A percentile compares a stretch with the other conserved stretches of the same genome.
phyloP scores from a whole-genome alignment of 225 moss, liverwort and hornwort genomes.

The Bryoerythrophyllum caledonicum region DNA sequence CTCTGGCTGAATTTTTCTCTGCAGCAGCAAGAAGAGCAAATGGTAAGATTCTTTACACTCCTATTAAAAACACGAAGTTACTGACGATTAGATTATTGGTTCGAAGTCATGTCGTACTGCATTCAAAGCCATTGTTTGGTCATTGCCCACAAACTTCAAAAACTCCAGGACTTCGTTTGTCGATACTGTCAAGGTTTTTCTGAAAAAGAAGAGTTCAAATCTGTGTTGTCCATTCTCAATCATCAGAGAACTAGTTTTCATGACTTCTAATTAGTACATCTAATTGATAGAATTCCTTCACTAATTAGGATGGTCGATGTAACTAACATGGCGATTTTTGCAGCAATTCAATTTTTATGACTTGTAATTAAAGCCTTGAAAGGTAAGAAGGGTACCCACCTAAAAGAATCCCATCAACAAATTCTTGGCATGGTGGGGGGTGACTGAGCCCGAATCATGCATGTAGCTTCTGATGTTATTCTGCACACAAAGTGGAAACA shows the following conservation, averaged over 20 bases:
- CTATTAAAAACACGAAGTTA: background rate
- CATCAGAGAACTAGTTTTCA: too few species aligned
- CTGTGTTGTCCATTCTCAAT: background rate
- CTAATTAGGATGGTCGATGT: too few species aligned
- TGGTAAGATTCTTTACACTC: background rate
- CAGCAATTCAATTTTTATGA: too few species aligned
- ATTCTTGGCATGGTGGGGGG: slow-evolving; percentile 63
- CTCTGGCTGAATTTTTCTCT: slow-evolving; percentile 38
- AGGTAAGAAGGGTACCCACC: slow-evolving; percentile 23
- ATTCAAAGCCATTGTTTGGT: slow-evolving; percentile 49
- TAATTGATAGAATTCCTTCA: too few species aligned
- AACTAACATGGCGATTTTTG: too few species aligned
- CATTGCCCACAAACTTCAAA: slow-evolving; percentile 57
- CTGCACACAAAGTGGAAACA: slow-evolving; percentile 29
- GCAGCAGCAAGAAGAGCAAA: slow-evolving; percentile 11
- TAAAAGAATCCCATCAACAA: slow-evolving; percentile 66
- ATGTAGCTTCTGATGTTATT: slow-evolving; percentile 46
- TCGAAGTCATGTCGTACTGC: slow-evolving; percentile 26
- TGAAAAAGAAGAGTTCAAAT: slow-evolving; percentile 15
- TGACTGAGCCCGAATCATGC: slow-evolving; percentile 66
- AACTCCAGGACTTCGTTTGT: slow-evolving; percentile 62
- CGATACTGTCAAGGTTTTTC: slow-evolving; percentile 53
- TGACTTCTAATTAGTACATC: too few species aligned
- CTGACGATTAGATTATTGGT: background rate
- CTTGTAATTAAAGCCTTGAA: too few species aligned